Evolutionary conservation across 345 rosid genomes (phyloP).

Genomic region (Salix viminalis): DNA sequence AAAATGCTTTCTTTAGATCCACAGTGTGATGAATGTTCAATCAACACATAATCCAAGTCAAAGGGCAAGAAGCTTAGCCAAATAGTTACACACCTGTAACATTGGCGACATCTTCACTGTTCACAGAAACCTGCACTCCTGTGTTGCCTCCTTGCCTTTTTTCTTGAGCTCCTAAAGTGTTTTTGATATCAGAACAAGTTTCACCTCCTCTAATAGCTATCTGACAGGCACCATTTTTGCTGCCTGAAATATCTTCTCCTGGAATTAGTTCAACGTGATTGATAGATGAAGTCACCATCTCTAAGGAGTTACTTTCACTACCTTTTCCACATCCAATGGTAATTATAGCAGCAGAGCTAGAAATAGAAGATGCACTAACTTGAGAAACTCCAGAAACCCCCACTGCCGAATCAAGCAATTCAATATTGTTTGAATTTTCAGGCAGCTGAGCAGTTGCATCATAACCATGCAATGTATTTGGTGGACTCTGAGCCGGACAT

Average conservation of each 20-base stretch:
- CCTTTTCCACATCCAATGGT: constrained; percentile 7
- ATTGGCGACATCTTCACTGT: constrained; percentile 22
- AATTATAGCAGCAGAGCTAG: constrained; percentile 10
- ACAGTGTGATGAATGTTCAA: background rate
- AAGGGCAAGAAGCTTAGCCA: background rate
- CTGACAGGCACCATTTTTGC: background rate
- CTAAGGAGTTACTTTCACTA: constrained; percentile 15
- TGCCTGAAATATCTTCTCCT: constrained; percentile 1
- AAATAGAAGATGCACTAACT: constrained; percentile 10
- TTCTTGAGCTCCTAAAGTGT: background rate
- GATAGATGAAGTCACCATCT: constrained; percentile 11
- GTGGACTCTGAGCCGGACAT: constrained; percentile 7
- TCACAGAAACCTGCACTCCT: constrained; percentile 19
- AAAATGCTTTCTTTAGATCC: background rate
- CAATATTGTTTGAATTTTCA: constrained; percentile 24
- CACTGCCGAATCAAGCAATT: constrained; percentile 1
- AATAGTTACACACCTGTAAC: constrained; percentile 31
- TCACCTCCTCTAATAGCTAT: background rate
- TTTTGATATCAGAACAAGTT: constrained; percentile 6
- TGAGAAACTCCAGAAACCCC: constrained; percentile 4
- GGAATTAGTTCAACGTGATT: constrained; percentile 15
- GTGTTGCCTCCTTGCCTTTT: background rate
- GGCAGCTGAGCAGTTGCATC: constrained; percentile 18
- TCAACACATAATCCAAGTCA: background rate
- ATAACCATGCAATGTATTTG: constrained; percentile 13